These are phyloP conservation scores for Malassezia equina DNA, from an alignment of 1,284 basidiomycete genomes.

Conservation along the genomic window DNA sequence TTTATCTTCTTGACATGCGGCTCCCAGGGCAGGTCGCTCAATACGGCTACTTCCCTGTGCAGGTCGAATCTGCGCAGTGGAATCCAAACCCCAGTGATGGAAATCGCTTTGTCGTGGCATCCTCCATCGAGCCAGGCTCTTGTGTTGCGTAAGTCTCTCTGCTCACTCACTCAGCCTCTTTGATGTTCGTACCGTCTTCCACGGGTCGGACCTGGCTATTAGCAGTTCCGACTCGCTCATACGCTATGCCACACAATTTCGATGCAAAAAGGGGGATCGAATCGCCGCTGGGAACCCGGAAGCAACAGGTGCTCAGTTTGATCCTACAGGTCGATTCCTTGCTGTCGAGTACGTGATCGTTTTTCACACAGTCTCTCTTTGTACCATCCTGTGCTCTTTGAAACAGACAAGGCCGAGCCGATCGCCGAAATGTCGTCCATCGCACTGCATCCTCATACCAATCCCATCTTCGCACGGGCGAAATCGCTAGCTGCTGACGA, in stretches of 20 bases:
- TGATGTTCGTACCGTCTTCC: slow-evolving; percentile 8
- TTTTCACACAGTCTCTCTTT: slow-evolving; percentile 7
- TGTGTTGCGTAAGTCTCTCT: slow-evolving; percentile 4
- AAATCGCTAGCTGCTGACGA: background rate
- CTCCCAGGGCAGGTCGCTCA: slow-evolving; percentile 6
- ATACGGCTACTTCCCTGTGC: slow-evolving; percentile 5
- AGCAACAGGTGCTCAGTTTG: slow-evolving; percentile 14
- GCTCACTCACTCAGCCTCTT: slow-evolving; percentile 4
- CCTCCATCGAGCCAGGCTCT: background rate
- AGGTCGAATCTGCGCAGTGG: slow-evolving; percentile 15
- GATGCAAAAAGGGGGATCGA: background rate
- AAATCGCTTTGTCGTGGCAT: slow-evolving; percentile 13
- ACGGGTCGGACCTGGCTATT: background rate
- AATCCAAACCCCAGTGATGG: slow-evolving; percentile 16
- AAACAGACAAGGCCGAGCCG: slow-evolving; percentile 6
- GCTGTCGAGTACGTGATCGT: slow-evolving; percentile 1
- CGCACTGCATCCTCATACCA: slow-evolving; percentile 1
- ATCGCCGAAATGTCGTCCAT: slow-evolving; percentile 16
- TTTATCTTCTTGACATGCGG: slow-evolving; percentile 15
- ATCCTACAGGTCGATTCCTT: slow-evolving; percentile 12
- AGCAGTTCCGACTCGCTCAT: slow-evolving; percentile 1
- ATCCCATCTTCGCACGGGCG: background rate
- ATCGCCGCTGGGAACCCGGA: background rate
- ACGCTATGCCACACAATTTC: slow-evolving; percentile 8
- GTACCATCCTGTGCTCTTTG: slow-evolving; percentile 14